Evolutionary conservation across 2,329 filamentous ascomycete genomes (phyloP), one percentile per base, ranked within the genome.

Genomic region (Escovopsis weberi): DNA sequence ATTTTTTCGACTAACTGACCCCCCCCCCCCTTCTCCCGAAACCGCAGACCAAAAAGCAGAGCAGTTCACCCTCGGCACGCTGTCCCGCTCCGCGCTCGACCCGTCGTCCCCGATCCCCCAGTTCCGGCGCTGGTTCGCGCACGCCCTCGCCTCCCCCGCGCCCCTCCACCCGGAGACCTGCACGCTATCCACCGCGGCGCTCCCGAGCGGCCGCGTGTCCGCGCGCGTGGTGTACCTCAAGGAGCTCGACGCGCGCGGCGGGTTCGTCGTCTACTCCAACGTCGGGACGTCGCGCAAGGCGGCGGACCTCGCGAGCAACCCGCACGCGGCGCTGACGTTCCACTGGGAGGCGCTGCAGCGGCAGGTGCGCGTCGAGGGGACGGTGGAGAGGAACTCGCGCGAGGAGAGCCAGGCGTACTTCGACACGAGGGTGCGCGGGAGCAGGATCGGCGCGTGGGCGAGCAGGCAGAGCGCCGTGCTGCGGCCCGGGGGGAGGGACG

Each of bases 201-300:
- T 96, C 4, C 89, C 89, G 2, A 83, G 78, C 0, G 91, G 91
- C 47, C 80, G 83, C 38, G 83, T 96, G 18, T 86, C 79, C 38
- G 80, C 85, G 4, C 85, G 91, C 45, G 74, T 86, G 51, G 86
- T 98, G 33, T 98, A 96, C 64, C 73, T 98, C 51, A 98, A 98
- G 65, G 91, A 96, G 68, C 77, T 96, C 23, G 88, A 96, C 61
- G 62, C 69, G 42, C 53, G 62, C 5, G 63, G 60, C 18, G 87
- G 88, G 12, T 98, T 93, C 63, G 86, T 96, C 37, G 71, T 98
- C 39, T 98, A 96, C 70, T 83, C 78, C 56, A 98, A 98, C 62
- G 89, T 88, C 67, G 87, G 78, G 46, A 91, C 84, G 0, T 85
- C 78, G 45, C 66, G 72, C 54, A 77, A 81, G 66, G 75, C 79